Conservation (phyloP, 805 yeast species). For the Metschnikowia reukaufii region DNA sequence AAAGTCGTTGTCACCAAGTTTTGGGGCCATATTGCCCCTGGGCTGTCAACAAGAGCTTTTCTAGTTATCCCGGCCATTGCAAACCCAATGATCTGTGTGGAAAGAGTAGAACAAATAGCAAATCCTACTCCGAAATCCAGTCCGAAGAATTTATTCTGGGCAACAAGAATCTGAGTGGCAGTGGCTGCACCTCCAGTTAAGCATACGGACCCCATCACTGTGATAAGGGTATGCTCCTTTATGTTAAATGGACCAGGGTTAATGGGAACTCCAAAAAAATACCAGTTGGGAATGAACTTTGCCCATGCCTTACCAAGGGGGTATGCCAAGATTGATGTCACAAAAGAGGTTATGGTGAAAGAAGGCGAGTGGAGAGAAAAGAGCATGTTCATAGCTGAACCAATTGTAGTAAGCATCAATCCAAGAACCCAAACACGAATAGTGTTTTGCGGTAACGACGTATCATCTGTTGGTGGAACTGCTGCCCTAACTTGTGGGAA, state of each 20-base stretch:
- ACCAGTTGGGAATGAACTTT: constrained; percentile 14
- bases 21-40: constrained; percentile 19
- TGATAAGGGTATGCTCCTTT: constrained; percentile 16
- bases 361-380: constrained; percentile 28
- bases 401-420: constrained; percentile 24
- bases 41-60: constrained; percentile 19
- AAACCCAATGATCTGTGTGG: constrained; percentile 30
- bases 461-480: constrained; percentile 22
- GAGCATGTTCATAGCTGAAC: constrained; percentile 28
- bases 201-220: constrained; percentile 19
- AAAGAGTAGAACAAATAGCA: constrained; percentile 30
- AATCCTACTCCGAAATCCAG: constrained; percentile 22
- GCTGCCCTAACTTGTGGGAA: constrained; percentile 27
- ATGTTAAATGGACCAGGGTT: constrained; percentile 24
- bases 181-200: constrained; percentile 21
- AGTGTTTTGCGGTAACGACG: constrained; percentile 20
- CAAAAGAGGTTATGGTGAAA: constrained; percentile 25
- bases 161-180: constrained; percentile 23
- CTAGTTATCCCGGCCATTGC: constrained; percentile 29
- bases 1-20: constrained; percentile 24
- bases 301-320: constrained; percentile 26
- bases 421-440: constrained; percentile 23
- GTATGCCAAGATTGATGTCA: constrained; percentile 26
- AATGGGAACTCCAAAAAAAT: constrained; percentile 18
- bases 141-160: constrained; percentile 17